Evolutionary conservation across 805 yeast genomes (phyloP).

Genomic region (Pichia kluyveri): DNA sequence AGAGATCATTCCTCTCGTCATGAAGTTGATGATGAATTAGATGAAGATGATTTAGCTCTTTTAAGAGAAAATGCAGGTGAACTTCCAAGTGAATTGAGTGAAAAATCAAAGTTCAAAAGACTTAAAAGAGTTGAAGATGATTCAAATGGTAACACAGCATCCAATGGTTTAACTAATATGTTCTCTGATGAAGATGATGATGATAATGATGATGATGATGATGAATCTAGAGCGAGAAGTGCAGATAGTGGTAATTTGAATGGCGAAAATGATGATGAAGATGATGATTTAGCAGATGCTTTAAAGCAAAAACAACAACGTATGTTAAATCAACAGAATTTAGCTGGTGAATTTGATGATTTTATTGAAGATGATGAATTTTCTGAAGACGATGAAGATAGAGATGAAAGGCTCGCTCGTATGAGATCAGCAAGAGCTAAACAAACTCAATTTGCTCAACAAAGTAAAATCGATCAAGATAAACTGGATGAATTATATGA

Average conservation of each 20-base stretch:
- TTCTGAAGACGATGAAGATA: constrained; percentile 77
- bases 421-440: constrained; percentile 26
- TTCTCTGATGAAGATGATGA: constrained; percentile 54
- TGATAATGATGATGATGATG: constrained; percentile 14
- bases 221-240: constrained; percentile 13
- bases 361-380: constrained; percentile 96
- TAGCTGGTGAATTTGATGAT: constrained; percentile 70
- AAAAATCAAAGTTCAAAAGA: constrained; percentile 59
- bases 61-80: constrained; percentile 86
- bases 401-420: constrained; percentile 33
- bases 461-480: constrained; percentile 67
- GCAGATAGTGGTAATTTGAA: background rate
- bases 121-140: constrained; percentile 63
- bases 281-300: constrained; percentile 24
- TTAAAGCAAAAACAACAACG: constrained; percentile 17
- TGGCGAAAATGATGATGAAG: constrained; percentile 25
- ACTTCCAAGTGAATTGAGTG: constrained; percentile 31
- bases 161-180: constrained; percentile 50
- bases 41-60: constrained; percentile 91
- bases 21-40: constrained; percentile 50
- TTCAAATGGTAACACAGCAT: constrained; percentile 19
- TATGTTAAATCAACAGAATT: constrained; percentile 6
- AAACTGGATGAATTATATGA: constrained; percentile 88
- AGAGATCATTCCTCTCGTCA: constrained; percentile 21
- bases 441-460: constrained; percentile 22